Evolutionary conservation across 2,329 filamentous ascomycete genomes (phyloP).

Genomic region (Fusarium scirpi): DNA sequence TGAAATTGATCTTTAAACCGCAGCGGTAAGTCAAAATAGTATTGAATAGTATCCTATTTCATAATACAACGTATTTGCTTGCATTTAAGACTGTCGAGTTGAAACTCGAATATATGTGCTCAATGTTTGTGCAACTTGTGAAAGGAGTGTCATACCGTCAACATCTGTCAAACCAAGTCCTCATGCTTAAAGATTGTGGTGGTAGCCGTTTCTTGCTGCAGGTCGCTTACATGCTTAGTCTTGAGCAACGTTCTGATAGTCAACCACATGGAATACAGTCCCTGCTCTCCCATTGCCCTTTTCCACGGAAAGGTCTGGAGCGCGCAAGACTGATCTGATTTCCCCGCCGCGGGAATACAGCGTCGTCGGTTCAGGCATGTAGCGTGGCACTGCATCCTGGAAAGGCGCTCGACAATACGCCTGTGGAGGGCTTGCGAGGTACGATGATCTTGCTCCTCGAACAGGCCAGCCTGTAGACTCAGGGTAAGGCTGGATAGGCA

Average conservation of each 20-base stretch:
- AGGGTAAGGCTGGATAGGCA: slow-evolving; percentile 11
- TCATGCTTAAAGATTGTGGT: background rate
- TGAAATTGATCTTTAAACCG: background rate
- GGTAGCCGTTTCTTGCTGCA: background rate
- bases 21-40: slow-evolving; percentile 14
- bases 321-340: slow-evolving; percentile 18
- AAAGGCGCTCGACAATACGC: slow-evolving; percentile 20
- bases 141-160: slow-evolving; percentile 30
- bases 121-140: background rate
- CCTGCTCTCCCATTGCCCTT: background rate
- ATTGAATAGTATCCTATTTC: background rate
- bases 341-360: slow-evolving; percentile 6
- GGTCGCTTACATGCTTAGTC: background rate
- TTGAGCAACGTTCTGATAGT: slow-evolving; percentile 21
- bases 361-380: slow-evolving; percentile 12
- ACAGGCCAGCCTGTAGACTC: slow-evolving; percentile 26
- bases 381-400: slow-evolving; percentile 10
- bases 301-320: slow-evolving; percentile 14
- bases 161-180: background rate
- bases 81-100: slow-evolving; percentile 4
- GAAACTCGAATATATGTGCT: slow-evolving; percentile 3
- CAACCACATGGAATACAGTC: slow-evolving; percentile 6
- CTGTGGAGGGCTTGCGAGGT: slow-evolving; percentile 1
- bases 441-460: slow-evolving; percentile 12
- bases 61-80: slow-evolving; percentile 38